Evolutionary conservation across 345 rosid species (phyloP).

Genomic region (Salix brachista): DNA sequence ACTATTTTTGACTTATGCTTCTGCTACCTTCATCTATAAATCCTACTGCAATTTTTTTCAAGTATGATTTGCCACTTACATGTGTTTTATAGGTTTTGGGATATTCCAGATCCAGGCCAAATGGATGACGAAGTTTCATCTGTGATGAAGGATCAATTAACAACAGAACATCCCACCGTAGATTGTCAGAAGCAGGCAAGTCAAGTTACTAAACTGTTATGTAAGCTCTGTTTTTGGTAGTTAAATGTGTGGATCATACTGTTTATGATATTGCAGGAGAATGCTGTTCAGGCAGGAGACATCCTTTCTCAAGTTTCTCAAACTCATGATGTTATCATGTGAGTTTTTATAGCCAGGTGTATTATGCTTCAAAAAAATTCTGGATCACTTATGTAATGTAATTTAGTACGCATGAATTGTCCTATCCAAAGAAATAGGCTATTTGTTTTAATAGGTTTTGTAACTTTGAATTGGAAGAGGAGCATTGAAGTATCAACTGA

Average conservation of each 20-base stretch:
- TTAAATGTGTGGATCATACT: slow-evolving; percentile 14
- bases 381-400: not conserved
- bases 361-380: slow-evolving; percentile 5
- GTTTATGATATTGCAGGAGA: slow-evolving; percentile 37
- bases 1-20: not conserved
- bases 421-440: not conserved
- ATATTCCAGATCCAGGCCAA: slow-evolving; percentile 40
- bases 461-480: not conserved
- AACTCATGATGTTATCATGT: slow-evolving; percentile 85
- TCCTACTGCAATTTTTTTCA: not conserved
- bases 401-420: not conserved
- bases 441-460: not conserved
- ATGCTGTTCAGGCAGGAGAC: slow-evolving; percentile 51
- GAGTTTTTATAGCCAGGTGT: slow-evolving; percentile 25
- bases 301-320: slow-evolving; percentile 87
- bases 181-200: slow-evolving; percentile 78
- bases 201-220: slow-evolving; percentile 4
- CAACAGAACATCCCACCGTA: slow-evolving; percentile 41
- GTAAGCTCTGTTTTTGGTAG: slow-evolving; percentile 2
- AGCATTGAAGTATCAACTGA: not conserved
- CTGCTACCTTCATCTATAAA: not conserved
- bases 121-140: slow-evolving; percentile 34
- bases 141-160: slow-evolving; percentile 31
- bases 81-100: slow-evolving; percentile 50
- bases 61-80: not conserved